These are phyloP conservation scores for Bruguiera hainesii DNA, from an alignment of 441 rosid genomes.

Conservation along the genomic window DNA sequence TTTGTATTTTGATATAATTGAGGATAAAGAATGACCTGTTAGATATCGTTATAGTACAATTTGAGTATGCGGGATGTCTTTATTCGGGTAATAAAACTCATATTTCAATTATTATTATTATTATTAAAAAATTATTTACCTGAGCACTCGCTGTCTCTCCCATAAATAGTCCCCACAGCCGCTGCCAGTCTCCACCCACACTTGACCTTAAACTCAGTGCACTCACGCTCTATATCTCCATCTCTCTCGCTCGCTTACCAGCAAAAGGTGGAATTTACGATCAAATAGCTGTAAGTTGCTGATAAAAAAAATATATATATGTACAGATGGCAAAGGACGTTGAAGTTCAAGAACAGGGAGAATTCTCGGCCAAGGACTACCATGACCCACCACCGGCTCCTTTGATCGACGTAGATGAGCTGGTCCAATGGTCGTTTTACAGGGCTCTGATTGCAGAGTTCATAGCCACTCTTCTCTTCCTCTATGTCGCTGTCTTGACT, in stretches of 20 bases:
- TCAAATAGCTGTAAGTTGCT: background rate
- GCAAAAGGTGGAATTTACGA: too few relatives aligned
- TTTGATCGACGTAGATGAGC: conserved; percentile 44
- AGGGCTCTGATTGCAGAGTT: conserved; percentile 83
- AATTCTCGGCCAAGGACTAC: conserved; percentile 56
- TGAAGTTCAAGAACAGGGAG: conserved; percentile 41
- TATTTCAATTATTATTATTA: too few relatives aligned
- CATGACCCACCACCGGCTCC: conserved; percentile 88
- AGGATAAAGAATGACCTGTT: too few relatives aligned
- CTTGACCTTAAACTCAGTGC: background rate
- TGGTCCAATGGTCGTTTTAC: conserved; percentile 71
- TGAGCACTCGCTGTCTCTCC: background rate
- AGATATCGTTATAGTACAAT: too few relatives aligned
- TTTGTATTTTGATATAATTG: too few relatives aligned
- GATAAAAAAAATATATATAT: too few relatives aligned
- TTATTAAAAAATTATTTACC: background rate
- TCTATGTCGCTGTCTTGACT: conserved; percentile 62
- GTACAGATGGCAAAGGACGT: conserved; percentile 51
- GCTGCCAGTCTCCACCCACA: background rate
- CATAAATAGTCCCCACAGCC: conserved; percentile 20
- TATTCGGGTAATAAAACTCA: too few relatives aligned
- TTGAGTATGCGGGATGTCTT: too few relatives aligned
- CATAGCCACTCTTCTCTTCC: conserved; percentile 78
- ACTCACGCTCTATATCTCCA: too few relatives aligned
- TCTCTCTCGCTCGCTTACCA: background rate